Conservation (phyloP, 768 basidiomycete species). For the Mycena epipterygia region DNA sequence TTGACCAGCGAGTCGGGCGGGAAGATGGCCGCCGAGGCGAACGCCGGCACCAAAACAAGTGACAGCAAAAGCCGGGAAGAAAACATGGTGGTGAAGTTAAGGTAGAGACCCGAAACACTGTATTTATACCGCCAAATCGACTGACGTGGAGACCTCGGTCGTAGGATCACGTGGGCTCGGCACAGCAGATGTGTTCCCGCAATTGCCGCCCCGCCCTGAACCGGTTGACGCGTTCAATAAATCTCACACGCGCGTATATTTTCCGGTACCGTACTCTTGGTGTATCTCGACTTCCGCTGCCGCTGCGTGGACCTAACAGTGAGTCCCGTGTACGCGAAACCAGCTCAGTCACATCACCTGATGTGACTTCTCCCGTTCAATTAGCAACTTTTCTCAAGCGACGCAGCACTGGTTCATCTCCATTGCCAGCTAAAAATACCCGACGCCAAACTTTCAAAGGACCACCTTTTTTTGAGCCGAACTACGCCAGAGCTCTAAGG, state of each 20-base stretch:
- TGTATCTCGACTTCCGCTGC: neutral
- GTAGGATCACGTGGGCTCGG: no score
- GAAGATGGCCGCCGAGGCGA: conserved; percentile 62
- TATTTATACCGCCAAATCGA: neutral
- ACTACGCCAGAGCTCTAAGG: no score
- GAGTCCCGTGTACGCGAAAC: neutral
- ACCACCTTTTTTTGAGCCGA: no score
- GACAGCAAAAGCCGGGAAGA: conserved; percentile 23
- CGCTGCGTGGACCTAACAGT: neutral
- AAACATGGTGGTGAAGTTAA: conserved; percentile 13
- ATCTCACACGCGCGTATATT: conserved; percentile 1
- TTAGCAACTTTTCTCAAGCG: no score
- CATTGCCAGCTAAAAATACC: no score
- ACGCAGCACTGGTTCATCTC: no score
- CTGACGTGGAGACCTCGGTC: no score
- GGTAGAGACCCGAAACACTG: neutral
- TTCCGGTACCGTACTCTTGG: conserved; percentile 14
- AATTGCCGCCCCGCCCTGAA: neutral
- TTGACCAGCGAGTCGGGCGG: conserved; percentile 74
- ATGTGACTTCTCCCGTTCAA: neutral
- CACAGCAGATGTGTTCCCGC: no score
- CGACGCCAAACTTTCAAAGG: no score
- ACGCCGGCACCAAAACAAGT: conserved; percentile 52
- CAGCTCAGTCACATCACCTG: conserved; percentile 2
- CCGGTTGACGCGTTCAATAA: conserved; percentile 8